Evolutionary conservation across 306 rosid genomes (phyloP), one percentile per base, ranked within the genome.

Genomic region (Medicago truncatula): DNA sequence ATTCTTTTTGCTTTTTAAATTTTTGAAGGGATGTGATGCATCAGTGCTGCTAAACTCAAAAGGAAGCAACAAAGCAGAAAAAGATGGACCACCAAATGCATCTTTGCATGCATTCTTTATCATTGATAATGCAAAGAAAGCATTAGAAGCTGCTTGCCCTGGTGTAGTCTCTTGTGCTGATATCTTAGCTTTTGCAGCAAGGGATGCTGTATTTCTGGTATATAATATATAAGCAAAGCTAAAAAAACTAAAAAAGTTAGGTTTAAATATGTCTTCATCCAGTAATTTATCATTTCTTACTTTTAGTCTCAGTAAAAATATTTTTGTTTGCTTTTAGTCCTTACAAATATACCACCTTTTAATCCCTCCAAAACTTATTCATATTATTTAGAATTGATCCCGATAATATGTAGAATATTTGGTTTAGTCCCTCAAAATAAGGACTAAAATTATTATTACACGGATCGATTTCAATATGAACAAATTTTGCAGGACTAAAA

Each of bases 41-140:
- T 92, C 96, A 21, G 96, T 92, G 74, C 85, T 92, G 78, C 81
- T 92, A 67, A 82, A 85, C 54, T 92, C 97, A 2, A 90, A 85
- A 82, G 96, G 93, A 47, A 88, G 85, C 67, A 84, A 81, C 80
- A 83, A 80, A 70, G 96, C 96, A 10, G 97, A 92, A 73, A 92
- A 92, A 59, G 92, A 92, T 57, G 97, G 90, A 7, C 97, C 96
- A 49, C 96, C 96, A 31, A 92, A 92, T 65, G 67, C 85, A 69
- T 92, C 97, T 20, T 71, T 92, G 86, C 97, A 92, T 78, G 97
- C 92, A 67, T 92, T 92, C 76, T 75, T 77, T 73, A 93, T 89
- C 84, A 85, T 92, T 71, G 90, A 92, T 67, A 74, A 76, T 46
- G 92, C 90, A 41, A 89, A 89, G 76, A 84, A 82, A 36, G 82